phyloP scores from a whole-genome alignment of 2,329 filamentous ascomycete species.

The Colletotrichum graminicola region DNA sequence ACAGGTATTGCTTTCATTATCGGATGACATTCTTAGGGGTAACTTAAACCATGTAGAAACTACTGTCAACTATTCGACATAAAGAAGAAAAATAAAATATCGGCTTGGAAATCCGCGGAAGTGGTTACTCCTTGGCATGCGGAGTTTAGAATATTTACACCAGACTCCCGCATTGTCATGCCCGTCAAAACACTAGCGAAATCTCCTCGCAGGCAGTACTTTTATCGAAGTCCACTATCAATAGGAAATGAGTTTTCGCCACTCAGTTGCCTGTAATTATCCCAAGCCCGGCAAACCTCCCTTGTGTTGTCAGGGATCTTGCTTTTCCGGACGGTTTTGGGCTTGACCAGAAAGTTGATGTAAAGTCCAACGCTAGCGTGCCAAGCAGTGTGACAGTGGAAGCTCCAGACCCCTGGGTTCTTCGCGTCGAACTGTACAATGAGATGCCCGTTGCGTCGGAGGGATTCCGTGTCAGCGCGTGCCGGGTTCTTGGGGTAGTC shows the following conservation, averaged over 20 bases:
- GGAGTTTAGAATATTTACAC: neutral
- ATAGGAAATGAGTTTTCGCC: conserved; percentile 29
- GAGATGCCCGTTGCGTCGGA: conserved; percentile 49
- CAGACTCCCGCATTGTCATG: too few species aligned
- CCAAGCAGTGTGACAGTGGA: conserved; percentile 66
- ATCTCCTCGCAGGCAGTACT: neutral
- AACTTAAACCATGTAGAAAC: too few species aligned
- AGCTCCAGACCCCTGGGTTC: conserved; percentile 60
- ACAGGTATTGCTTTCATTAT: neutral
- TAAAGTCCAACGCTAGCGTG: conserved; percentile 48
- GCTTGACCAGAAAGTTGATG: conserved; percentile 33
- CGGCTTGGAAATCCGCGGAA: neutral
- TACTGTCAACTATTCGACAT: neutral
- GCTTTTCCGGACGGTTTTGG: conserved; percentile 8
- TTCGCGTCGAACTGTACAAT: conserved; percentile 60
- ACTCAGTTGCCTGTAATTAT: conserved; percentile 5
- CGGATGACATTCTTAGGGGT: too few species aligned
- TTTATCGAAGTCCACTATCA: conserved; percentile 31
- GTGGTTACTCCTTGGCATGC: neutral
- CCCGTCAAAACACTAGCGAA: neutral
- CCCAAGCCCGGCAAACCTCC: conserved; percentile 30
- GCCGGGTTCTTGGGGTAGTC: conserved; percentile 31
- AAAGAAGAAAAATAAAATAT: neutral
- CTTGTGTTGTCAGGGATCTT: conserved; percentile 18
- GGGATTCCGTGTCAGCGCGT: conserved; percentile 30